These are phyloP conservation scores for Phyllostachys edulis DNA, from an alignment of 176 grass and related monocot species.

Conservation along the genomic window DNA sequence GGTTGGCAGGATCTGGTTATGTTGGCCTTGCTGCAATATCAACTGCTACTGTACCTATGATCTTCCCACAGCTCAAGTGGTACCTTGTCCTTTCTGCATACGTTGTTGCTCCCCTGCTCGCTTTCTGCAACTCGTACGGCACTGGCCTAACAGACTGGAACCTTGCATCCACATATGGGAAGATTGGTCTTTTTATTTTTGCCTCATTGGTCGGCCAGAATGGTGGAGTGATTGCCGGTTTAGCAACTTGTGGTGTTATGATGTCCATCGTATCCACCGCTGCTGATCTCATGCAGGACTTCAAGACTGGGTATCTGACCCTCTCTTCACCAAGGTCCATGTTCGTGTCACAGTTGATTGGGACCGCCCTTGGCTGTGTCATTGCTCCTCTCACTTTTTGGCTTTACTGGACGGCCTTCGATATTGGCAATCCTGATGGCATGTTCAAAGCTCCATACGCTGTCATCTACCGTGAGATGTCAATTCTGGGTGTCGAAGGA, in stretches of 20 bases:
- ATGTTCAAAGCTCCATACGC: conserved; percentile 88
- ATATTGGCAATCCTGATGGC: conserved; percentile 72
- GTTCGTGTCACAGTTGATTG: conserved; percentile 87
- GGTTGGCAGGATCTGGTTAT: conserved; percentile 68
- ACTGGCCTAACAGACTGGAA: conserved; percentile 83
- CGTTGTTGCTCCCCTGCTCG: conserved; percentile 65
- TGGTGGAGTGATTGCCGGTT: conserved; percentile 75
- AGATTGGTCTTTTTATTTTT: conserved; percentile 84
- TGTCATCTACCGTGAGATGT: conserved; percentile 77
- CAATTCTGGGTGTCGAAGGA: conserved; percentile 74
- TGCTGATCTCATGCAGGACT: conserved; percentile 15
- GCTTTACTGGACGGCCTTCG: conserved; percentile 81
- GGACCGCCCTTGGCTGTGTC: conserved; percentile 69
- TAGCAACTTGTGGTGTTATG: conserved; percentile 85
- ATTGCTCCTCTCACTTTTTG: conserved; percentile 87
- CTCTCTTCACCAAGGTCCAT: conserved; percentile 79
- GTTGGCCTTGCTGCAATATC: conserved; percentile 67
- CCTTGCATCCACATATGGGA: conserved; percentile 76
- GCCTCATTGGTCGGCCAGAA: conserved; percentile 59
- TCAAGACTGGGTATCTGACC: conserved; percentile 57
- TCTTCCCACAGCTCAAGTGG: conserved; percentile 90
- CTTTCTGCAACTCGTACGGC: conserved; percentile 91
- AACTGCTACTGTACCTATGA: conserved; percentile 59
- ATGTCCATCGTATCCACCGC: conserved; percentile 85
- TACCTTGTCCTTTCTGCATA: conserved; percentile 70